Evolutionary conservation across 2,329 filamentous ascomycete genomes (phyloP).

Genomic region (Drechslerella dactyloides): DNA sequence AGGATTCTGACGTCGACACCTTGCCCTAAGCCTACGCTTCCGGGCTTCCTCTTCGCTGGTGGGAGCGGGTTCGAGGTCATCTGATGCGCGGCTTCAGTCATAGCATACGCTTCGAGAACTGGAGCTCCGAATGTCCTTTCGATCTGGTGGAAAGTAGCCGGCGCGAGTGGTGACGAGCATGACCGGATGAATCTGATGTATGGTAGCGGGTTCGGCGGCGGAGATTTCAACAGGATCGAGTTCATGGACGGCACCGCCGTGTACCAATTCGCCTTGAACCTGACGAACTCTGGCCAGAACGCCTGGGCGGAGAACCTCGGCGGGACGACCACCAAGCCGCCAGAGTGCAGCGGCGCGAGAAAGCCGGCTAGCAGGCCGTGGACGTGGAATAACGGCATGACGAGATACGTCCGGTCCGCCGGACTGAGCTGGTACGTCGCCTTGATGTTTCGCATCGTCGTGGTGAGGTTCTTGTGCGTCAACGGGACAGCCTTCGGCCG

Average conservation of each 20-base stretch:
- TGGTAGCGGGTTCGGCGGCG: conserved; percentile 71
- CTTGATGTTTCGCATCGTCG: conserved; percentile 85
- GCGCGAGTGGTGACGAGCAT: conserved; percentile 82
- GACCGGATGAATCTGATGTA: conserved; percentile 85
- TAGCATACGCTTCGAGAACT: conserved; percentile 87
- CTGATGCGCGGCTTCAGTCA: conserved; percentile 88
- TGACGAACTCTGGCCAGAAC: conserved; percentile 80
- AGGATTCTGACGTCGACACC: conserved; percentile 83
- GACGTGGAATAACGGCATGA: conserved; percentile 86
- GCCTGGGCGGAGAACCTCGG: conserved; percentile 78
- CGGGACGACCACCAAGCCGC: conserved; percentile 80
- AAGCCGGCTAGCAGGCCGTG: conserved; percentile 86
- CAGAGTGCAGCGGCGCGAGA: conserved; percentile 75
- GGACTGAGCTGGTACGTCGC: conserved; percentile 75
- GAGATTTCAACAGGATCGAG: conserved; percentile 80
- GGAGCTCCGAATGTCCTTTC: conserved; percentile 77
- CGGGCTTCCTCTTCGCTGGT: conserved; percentile 75
- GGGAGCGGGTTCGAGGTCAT: conserved; percentile 80
- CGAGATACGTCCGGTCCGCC: conserved; percentile 78
- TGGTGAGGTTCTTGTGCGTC: conserved; percentile 78
- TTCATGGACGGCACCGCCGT: conserved; percentile 89
- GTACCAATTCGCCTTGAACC: conserved; percentile 84
- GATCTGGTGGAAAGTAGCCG: conserved; percentile 79
- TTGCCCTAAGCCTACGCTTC: conserved; percentile 81
- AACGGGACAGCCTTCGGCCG: conserved; percentile 84